These are phyloP conservation scores for Prototheca wickerhamii DNA, from an alignment of 163 green algal genomes.

Conservation along the genomic window DNA sequence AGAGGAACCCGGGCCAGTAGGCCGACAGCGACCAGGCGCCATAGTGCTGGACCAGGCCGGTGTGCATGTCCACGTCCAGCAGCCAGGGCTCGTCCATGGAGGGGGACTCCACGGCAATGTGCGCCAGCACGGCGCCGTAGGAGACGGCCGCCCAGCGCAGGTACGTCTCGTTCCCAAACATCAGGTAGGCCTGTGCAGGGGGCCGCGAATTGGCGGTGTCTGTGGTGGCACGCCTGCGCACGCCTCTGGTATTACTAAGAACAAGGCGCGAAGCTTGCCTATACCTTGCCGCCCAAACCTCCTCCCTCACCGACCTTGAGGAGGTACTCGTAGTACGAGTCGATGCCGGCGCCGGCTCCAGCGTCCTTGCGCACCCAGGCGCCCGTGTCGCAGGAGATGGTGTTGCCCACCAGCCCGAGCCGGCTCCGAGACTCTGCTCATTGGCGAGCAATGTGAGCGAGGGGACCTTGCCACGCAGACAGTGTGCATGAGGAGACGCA, in stretches of 20 bases:
- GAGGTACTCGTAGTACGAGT: slow-evolving; percentile 95
- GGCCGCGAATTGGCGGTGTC: too few relatives aligned
- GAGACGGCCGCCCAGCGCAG: slow-evolving; percentile 71
- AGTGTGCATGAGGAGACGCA: too few relatives aligned
- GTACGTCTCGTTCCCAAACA: slow-evolving; percentile 73
- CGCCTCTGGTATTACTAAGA: not conserved
- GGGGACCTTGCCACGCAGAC: too few relatives aligned
- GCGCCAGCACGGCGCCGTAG: slow-evolving; percentile 59
- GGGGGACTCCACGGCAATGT: slow-evolving; percentile 28
- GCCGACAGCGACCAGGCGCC: slow-evolving; percentile 66
- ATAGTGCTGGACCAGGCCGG: slow-evolving; percentile 30
- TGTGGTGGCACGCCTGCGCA: not conserved
- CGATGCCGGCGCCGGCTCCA: slow-evolving; percentile 74
- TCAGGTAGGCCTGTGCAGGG: slow-evolving; percentile 77
- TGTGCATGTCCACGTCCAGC: slow-evolving; percentile 63
- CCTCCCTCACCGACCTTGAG: slow-evolving; percentile 59
- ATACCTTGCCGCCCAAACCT: too few relatives aligned
- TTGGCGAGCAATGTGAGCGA: slow-evolving; percentile 36
- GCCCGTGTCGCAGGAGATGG: slow-evolving; percentile 54
- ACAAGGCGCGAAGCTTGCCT: too few relatives aligned
- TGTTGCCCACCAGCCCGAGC: slow-evolving; percentile 76
- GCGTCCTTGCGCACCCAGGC: slow-evolving; percentile 59
- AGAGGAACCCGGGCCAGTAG: slow-evolving; percentile 93
- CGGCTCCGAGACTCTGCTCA: too few relatives aligned
- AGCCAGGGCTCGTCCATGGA: slow-evolving; percentile 36